Base-by-base conservation (phyloP, 169 alveolate species). In the Plasmodium billcollinsi region DNA sequence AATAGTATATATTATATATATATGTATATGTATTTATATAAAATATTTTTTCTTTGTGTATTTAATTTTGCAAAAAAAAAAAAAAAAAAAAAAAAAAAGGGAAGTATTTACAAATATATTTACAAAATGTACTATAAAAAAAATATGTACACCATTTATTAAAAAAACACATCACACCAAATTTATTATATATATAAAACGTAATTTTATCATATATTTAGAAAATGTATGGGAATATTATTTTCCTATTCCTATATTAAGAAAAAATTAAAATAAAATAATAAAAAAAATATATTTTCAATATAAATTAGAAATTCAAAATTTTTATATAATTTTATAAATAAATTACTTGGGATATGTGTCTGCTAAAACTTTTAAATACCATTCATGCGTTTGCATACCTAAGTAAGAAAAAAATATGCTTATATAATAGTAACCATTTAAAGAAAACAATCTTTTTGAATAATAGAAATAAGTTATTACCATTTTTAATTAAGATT, bases 321-420 rank as follows among this genome's bases (percentile, higher is more conserved):
- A 45, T 91, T 88, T 45, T 93, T 88, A 33, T 76, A 85, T 24
- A 43, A 50, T 73, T 91, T 75, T 88, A 62, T 78, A 74, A 49
- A 21, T 63, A 88, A 83, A 50, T 21, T 47, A 91, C 94, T 72
- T 59, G 43, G 94, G 94, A 73, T 91, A 91, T 29, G 72, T 43
- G n/a, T 78, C 50, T 49, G 74, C 88, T 50, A 71, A 76, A 26
- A 89, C 76, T 43, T 88, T 47, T 24, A 86, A 86, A 45, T 91
- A 91, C 94, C 94, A 91, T 12, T 59, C 67, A 78, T 88, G 93
- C 26, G 93, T 72, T 63, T 73, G 91, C 9, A 65, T 62, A 39
- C 93, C 95, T 92, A 80, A 59, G 14, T 18, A 6, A 29, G 14
- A 47, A n/a, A 33, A 12, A 21, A 18, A 21, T 21, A 3, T 43